Evolutionary conservation across 306 rosid genomes (phyloP).

Genomic region (Alnus rubra): DNA sequence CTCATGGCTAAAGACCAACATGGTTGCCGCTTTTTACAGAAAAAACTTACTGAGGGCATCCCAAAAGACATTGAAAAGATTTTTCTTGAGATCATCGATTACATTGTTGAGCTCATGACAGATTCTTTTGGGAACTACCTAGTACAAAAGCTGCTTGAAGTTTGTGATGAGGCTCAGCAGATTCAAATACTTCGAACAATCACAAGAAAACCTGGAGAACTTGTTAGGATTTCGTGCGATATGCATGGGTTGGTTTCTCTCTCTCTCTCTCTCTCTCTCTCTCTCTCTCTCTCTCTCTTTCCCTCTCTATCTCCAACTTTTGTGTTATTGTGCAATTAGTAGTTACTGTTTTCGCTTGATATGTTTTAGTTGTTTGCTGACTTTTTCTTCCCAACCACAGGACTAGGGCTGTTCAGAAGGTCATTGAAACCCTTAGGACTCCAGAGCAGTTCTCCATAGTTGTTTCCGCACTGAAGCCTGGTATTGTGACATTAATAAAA

Average conservation of each 20-base stretch:
- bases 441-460: constrained; percentile 48
- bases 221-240: constrained; percentile 52
- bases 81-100: constrained; percentile 47
- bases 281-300: constrained; percentile 13
- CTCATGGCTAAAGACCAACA: constrained; percentile 62
- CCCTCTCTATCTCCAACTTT: constrained; percentile 12
- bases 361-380: not conserved
- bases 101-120: constrained; percentile 56
- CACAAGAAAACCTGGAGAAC: constrained; percentile 44
- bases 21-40: constrained; percentile 66
- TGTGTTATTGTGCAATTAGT: not conserved
- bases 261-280: constrained; percentile 28
- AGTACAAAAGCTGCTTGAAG: constrained; percentile 62
- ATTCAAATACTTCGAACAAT: constrained; percentile 40
- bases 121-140: constrained; percentile 68
- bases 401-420: constrained; percentile 66
- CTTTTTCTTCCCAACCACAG: constrained; percentile 34
- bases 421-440: constrained; percentile 57
- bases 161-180: constrained; percentile 53
- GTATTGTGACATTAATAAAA: constrained; percentile 47
- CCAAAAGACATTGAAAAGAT: constrained; percentile 40
- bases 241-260: constrained; percentile 55
- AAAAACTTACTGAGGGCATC: constrained; percentile 44
- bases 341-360: not conserved
- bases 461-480: constrained; percentile 48